phyloP scores from a whole-genome alignment of 345 rosid species.

The Adansonia digitata region DNA sequence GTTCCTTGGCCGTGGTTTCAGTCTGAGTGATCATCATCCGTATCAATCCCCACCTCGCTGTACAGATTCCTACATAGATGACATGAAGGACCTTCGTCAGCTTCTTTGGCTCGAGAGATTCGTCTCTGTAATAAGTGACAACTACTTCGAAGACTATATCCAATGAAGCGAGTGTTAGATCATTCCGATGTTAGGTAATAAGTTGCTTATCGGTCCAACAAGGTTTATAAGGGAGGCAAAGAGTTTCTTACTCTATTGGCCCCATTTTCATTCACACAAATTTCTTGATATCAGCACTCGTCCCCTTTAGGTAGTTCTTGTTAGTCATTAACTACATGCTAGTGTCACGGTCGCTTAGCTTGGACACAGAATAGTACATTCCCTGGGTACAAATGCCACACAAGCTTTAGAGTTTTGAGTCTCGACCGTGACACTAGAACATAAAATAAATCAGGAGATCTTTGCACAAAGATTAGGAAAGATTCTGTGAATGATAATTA shows the following conservation, averaged over 20 bases:
- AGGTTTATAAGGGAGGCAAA: constrained; percentile 6
- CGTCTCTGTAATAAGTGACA: constrained; percentile 90
- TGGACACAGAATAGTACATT: no score
- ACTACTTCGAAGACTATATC: constrained; percentile 68
- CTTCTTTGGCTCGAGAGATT: constrained; percentile 99
- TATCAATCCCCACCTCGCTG: constrained; percentile 86
- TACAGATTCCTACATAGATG: constrained; percentile 80
- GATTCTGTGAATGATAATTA: constrained; percentile 3
- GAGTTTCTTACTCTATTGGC: constrained; percentile 49
- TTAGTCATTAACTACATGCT: not conserved
- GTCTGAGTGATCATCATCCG: constrained; percentile 77
- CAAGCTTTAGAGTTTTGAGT: no score
- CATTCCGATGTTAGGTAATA: constrained; percentile 16
- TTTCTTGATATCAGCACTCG: constrained; percentile 2
- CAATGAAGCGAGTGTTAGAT: constrained; percentile 36
- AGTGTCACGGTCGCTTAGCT: no score
- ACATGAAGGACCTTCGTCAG: constrained; percentile 89
- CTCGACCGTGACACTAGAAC: no score
- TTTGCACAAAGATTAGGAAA: constrained; percentile 10
- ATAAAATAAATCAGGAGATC: constrained; percentile 9
- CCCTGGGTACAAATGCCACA: no score
- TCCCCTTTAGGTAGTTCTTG: constrained; percentile 6
- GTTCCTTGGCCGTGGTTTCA: constrained; percentile 88
- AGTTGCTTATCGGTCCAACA: constrained; percentile 7
- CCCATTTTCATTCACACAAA: constrained; percentile 11